phyloP scores from a whole-genome alignment of 495 filamentous ascomycete genomes.

The Tuber aestivum region DNA sequence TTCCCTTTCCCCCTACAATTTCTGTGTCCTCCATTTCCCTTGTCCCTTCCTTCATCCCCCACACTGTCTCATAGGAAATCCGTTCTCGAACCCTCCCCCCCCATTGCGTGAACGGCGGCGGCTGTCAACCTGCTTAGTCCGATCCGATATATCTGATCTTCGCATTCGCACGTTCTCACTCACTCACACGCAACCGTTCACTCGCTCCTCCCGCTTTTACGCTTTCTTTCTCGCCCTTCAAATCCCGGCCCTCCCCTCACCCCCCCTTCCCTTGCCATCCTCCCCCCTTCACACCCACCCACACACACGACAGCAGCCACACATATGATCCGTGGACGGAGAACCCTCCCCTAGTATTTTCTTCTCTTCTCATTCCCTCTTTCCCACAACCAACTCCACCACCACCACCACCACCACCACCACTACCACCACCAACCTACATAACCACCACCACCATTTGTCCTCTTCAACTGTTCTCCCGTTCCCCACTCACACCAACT shows the following conservation, averaged over 20 bases:
- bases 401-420: not conserved
- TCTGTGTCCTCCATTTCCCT: not conserved
- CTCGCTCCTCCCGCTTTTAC: slow-evolving; percentile 7
- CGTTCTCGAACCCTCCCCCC: not conserved
- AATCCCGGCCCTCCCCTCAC: no score
- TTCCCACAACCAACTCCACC: slow-evolving; percentile 8
- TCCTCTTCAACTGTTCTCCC: not conserved
- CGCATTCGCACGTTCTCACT: slow-evolving; percentile 8
- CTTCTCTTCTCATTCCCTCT: slow-evolving; percentile 20
- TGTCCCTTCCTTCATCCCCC: not conserved
- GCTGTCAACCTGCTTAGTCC: slow-evolving; percentile 4
- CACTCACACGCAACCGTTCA: slow-evolving; percentile 4
- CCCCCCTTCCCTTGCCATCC: slow-evolving; percentile 34
- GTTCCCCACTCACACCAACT: not conserved
- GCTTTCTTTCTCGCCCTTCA: not conserved
- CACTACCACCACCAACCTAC: no score
- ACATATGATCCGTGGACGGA: slow-evolving; percentile 39
- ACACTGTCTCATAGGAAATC: not conserved
- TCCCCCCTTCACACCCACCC: slow-evolving; percentile 13
- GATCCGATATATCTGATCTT: slow-evolving; percentile 9
- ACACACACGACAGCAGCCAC: slow-evolving; percentile 33
- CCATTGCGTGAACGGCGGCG: slow-evolving; percentile 5
- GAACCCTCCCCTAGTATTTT: slow-evolving; percentile 32
- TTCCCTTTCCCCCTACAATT: not conserved
- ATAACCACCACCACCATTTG: not conserved